Conservation (phyloP, 1,139 yeast species). For the Nakaseomyces bracarensis region DNA sequence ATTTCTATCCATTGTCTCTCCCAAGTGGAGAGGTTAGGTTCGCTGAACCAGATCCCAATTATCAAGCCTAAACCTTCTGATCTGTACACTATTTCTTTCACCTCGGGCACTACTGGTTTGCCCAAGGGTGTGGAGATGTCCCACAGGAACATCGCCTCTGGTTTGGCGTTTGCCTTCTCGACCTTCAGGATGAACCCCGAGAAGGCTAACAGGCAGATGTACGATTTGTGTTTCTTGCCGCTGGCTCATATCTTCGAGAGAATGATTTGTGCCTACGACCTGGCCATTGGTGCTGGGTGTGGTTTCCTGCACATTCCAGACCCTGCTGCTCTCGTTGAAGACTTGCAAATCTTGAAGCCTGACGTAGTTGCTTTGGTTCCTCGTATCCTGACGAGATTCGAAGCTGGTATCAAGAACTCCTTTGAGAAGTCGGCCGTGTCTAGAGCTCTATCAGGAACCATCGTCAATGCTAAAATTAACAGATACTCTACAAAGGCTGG, state of each 20-base stretch:
- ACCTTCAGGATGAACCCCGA: slow-evolving; percentile 19
- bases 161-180: slow-evolving; percentile 32
- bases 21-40: slow-evolving; percentile 51
- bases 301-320: slow-evolving; percentile 44
- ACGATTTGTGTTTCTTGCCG: slow-evolving; percentile 44
- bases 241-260: slow-evolving; percentile 66
- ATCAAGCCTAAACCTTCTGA: slow-evolving; percentile 48
- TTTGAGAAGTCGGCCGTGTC: slow-evolving; percentile 28
- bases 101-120: slow-evolving; percentile 69
- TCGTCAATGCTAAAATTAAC: slow-evolving; percentile 35
- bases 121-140: slow-evolving; percentile 69
- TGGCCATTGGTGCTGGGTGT: slow-evolving; percentile 33
- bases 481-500: slow-evolving; percentile 34
- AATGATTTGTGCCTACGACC: slow-evolving; percentile 23
- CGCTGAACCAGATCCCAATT: slow-evolving; percentile 38
- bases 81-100: slow-evolving; percentile 59
- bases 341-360: slow-evolving; percentile 49
- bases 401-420: slow-evolving; percentile 40
- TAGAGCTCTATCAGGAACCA: slow-evolving; percentile 32
- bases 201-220: slow-evolving; percentile 16
- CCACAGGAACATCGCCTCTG: slow-evolving; percentile 48
- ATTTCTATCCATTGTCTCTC: slow-evolving; percentile 38
- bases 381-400: slow-evolving; percentile 55
- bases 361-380: slow-evolving; percentile 52
- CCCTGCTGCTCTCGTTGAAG: slow-evolving; percentile 43